Evolutionary conservation across 1,139 yeast species (phyloP), one percentile per base, ranked within the genome.

Genomic region (Debaryomyces subglobosus): DNA sequence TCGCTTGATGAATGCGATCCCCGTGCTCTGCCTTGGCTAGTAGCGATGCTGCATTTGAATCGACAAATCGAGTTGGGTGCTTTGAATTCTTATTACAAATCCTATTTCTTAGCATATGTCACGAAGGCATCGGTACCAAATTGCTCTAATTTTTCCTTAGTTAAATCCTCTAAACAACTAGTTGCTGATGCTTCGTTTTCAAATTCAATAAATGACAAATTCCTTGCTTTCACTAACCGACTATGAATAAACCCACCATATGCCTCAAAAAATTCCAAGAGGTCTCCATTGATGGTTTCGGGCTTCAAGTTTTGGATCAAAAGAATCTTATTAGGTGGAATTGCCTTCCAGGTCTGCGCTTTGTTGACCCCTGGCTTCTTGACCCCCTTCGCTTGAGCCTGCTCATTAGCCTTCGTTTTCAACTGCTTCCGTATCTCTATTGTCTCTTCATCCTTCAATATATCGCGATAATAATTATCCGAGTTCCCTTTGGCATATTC

Each of bases 201-300:
- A 62, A 85, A 94, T 59, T 94, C 97, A 10, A 94, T 79, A 64
- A 94, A 87, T 6, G 95, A 96, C 47, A 94, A 79, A 39, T 80
- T 78, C 43, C 90, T 77, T 1, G 84, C 81, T 3, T 79, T 75
- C 32, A 94, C 90, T 44, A 83, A 68, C 47, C 96, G 80, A 1
- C 85, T 74, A 52, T 84, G 88, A 23, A 79, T 68, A 53, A 84
- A 86, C 0, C 96, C 96, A 2, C 71, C 64, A 54, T 67, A 81
- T 12, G 67, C 57, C 4, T 69, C 73, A 58, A 87, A 89, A 1
- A 71, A 57, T 0, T 61, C 69, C 1, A 68, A 62, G 25, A 89
- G 65, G 6, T 65, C 67, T 0, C 71, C 76, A n/a, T 70, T 67
- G 3, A 74, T 63, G n/a, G 67, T 73, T 5, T 50, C 56, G 15